Base-by-base conservation (phyloP, 2,329 filamentous ascomycete genomes). In the Xylaria sp. region DNA sequence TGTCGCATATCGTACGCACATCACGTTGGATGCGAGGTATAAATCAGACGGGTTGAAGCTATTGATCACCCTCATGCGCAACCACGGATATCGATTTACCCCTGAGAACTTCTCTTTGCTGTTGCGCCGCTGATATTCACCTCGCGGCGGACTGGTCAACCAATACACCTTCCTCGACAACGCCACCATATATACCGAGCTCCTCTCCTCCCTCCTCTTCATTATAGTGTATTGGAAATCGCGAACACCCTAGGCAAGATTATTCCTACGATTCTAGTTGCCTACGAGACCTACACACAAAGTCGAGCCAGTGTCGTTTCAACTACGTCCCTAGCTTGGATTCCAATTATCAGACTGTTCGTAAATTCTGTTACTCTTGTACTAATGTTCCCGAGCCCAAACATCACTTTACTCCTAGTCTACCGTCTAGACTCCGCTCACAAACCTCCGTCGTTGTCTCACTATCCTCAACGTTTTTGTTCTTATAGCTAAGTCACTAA, bases 31-130 rank as follows among this genome's bases (percentile, higher is more conserved):
- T 31, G 23, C 65, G 63, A 68, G 64, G 69, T 77, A 77, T 76
- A 78, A 76, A 75, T 65, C 69, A 73, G 71, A 71, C 67, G 65
- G 66, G 65, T 63, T 59, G 66, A 56, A 70, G 60, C 61, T 63
- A 37, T 64, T 64, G 55, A 52, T 66, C 58, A 13, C 34, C 57
- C 51, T 69, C 58, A 54, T 66, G 28, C 50, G 51, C 12, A 55
- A 55, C 46, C 37, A 50, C 60, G 37, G 31, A 55, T 56, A 52
- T 57, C 41, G 15, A 48, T 63, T 54, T 55, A 59, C 37, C 37
- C 48, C 44, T 46, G n/a, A 15, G 41, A 52, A 57, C 48, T 54
- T 15, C 46, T 41, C 52, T 31, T 46, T 28, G 20, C 37, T 48
- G 31, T 20, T 20, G 60, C 34, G 44, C 63, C 34, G 39, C 46